A percentile compares a stretch with the other conserved stretches of the same genome.
phyloP scores from a whole-genome alignment of 1,139 yeast genomes.

The Arxiozyma heterogenica region DNA sequence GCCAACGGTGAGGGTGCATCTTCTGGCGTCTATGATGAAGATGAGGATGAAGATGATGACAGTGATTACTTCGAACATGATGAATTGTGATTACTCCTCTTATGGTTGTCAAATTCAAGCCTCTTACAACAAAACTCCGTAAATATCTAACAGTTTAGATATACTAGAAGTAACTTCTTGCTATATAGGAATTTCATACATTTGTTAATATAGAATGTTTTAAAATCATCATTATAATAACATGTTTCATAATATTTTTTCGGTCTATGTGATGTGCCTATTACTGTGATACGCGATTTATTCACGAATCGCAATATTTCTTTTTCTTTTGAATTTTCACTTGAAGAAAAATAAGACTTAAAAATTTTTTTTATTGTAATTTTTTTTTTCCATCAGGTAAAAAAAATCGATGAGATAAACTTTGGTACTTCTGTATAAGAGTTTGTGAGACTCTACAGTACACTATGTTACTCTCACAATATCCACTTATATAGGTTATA shows the following conservation, averaged over 20 bases:
- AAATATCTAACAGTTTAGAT: not conserved
- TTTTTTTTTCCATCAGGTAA: not conserved
- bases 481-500: not conserved
- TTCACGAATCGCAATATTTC: no score
- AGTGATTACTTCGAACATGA: constrained; percentile 42
- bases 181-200: not conserved
- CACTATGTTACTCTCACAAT: no score
- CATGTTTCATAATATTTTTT: no score
- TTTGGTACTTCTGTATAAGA: no score
- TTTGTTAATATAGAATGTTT: not conserved
- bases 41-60: constrained; percentile 36
- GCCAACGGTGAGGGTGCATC: constrained; percentile 47
- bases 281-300: not conserved
- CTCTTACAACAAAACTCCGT: not conserved
- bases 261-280: not conserved
- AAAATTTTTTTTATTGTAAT: not conserved
- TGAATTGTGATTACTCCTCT: constrained; percentile 40
- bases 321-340: not conserved
- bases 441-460: not conserved
- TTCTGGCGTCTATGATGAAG: constrained; percentile 61
- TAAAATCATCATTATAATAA: not conserved
- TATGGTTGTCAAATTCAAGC: not conserved
- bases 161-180: not conserved
- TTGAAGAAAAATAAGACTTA: not conserved
- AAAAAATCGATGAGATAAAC: constrained; percentile 1